A percentile compares a stretch with the other conserved stretches of the same genome.
These are phyloP conservation scores for Helminthosporium solani DNA, from an alignment of 2,329 filamentous ascomycete species.

Conservation along the genomic window DNA sequence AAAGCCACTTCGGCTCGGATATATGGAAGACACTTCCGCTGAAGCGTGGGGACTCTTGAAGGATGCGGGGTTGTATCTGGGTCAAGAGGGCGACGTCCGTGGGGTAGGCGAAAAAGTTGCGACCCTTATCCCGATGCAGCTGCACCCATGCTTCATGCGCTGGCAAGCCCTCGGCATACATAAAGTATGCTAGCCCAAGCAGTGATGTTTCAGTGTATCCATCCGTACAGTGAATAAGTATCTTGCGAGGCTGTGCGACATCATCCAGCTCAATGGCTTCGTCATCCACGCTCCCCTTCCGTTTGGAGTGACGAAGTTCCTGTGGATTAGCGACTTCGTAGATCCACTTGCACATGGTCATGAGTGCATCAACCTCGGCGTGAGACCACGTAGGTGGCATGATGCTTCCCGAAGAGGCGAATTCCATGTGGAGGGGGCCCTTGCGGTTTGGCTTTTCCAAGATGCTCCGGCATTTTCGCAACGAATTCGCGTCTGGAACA, in stretches of 20 bases:
- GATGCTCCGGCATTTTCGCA: slow-evolving; percentile 63
- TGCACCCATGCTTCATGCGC: slow-evolving; percentile 84
- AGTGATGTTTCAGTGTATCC: slow-evolving; percentile 95
- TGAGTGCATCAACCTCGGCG: slow-evolving; percentile 76
- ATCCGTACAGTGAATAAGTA: slow-evolving; percentile 91
- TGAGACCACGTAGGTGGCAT: slow-evolving; percentile 81
- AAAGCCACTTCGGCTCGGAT: slow-evolving; percentile 76
- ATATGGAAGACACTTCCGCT: slow-evolving; percentile 54
- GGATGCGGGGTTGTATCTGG: slow-evolving; percentile 71
- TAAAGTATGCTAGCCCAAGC: slow-evolving; percentile 86
- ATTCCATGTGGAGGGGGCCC: slow-evolving; percentile 66
- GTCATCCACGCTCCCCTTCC: slow-evolving; percentile 47
- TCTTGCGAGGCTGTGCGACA: slow-evolving; percentile 55
- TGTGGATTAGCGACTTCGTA: slow-evolving; percentile 74
- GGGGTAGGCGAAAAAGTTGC: slow-evolving; percentile 96
- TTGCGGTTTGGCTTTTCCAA: slow-evolving; percentile 47
- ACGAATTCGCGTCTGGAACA: slow-evolving; percentile 66
- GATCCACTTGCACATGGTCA: slow-evolving; percentile 89
- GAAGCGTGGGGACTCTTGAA: slow-evolving; percentile 66
- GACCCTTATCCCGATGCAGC: slow-evolving; percentile 74
- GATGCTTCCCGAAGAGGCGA: slow-evolving; percentile 93
- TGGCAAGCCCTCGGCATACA: slow-evolving; percentile 81
- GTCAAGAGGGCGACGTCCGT: slow-evolving; percentile 84
- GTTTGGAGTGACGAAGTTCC: slow-evolving; percentile 43
- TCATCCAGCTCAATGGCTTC: slow-evolving; percentile 60